These are phyloP conservation scores for Zygoascus flipseniorum DNA, from an alignment of 805 yeast genomes.

Conservation along the genomic window DNA sequence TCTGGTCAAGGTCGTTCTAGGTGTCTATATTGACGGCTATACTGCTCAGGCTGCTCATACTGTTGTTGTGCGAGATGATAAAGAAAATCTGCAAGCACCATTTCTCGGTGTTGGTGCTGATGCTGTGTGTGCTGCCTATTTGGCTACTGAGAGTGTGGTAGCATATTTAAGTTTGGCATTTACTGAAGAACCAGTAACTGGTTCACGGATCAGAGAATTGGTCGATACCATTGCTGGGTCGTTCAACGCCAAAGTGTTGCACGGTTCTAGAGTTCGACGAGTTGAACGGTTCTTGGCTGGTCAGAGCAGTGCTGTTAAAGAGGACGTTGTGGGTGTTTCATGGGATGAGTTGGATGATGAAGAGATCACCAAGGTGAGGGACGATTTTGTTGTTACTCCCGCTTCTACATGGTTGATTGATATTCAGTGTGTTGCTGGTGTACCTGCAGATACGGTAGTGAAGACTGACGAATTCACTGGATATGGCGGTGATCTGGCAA, in stretches of 20 bases:
- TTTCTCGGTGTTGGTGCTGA: constrained; percentile 80
- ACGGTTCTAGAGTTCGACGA: constrained; percentile 89
- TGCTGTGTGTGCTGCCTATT: constrained; percentile 78
- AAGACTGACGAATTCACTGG: constrained; percentile 23
- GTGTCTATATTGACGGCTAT: constrained; percentile 93
- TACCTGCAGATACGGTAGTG: constrained; percentile 41
- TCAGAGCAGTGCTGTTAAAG: constrained; percentile 80
- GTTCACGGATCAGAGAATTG: constrained; percentile 57
- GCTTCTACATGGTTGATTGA: constrained; percentile 89
- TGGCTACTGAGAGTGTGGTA: constrained; percentile 82
- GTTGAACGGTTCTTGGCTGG: constrained; percentile 92
- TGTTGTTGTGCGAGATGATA: constrained; percentile 55
- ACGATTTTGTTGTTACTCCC: constrained; percentile 60
- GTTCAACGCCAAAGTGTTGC: constrained; percentile 78
- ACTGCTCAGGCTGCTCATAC: constrained; percentile 85
- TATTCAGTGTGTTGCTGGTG: constrained; percentile 53
- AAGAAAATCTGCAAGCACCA: constrained; percentile 49
- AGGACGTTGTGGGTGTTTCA: constrained; percentile 82
- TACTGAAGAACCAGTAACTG: constrained; percentile 41
- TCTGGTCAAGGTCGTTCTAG: constrained; percentile 73
- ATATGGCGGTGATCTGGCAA: constrained; percentile 16
- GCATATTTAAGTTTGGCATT: constrained; percentile 48
- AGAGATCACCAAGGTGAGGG: constrained; percentile 25
- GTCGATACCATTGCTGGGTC: constrained; percentile 84
- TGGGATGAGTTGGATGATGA: constrained; percentile 26